Evolutionary conservation across 176 grass and related monocot genomes (phyloP).

Genomic region (Triticum turgidum): DNA sequence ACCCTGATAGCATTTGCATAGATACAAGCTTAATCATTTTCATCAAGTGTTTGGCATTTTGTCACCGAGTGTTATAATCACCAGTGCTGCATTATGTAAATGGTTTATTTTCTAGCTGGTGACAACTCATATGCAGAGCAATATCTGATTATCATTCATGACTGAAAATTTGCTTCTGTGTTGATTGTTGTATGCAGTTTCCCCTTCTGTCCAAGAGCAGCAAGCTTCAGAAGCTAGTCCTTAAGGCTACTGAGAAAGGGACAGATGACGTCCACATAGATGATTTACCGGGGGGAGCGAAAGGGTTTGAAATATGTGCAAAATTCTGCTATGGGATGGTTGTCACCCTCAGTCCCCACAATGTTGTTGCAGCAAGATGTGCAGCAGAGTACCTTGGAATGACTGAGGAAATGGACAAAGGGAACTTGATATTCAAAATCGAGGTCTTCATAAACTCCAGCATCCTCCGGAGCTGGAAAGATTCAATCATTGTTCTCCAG

Average conservation of each 20-base stretch:
- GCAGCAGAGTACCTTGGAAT: constrained; percentile 90
- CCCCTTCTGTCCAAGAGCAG: constrained; percentile 93
- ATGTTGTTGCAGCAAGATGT: constrained; percentile 82
- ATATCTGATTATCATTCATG: neutral
- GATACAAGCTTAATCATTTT: neutral
- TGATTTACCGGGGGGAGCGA: constrained; percentile 75
- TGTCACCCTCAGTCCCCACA: constrained; percentile 90
- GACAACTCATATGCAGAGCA: neutral
- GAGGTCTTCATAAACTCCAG: constrained; percentile 94
- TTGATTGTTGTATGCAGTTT: constrained; percentile 60
- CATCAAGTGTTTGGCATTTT: neutral
- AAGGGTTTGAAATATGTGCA: constrained; percentile 82
- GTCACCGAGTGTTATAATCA: neutral
- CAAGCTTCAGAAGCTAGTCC: constrained; percentile 68
- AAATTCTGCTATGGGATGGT: constrained; percentile 99
- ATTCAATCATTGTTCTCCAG: constrained; percentile 91
- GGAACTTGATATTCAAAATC: constrained; percentile 96
- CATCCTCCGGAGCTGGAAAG: constrained; percentile 92
- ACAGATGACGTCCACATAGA: constrained; percentile 68
- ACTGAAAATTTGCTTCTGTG: neutral
- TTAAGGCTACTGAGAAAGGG: constrained; percentile 54
- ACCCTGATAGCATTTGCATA: neutral
- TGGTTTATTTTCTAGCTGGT: neutral
- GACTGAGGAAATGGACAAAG: constrained; percentile 90
- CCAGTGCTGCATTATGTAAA: neutral